Conservation (phyloP, 768 basidiomycete genomes). For the Boletus pseudopeckii region DNA sequence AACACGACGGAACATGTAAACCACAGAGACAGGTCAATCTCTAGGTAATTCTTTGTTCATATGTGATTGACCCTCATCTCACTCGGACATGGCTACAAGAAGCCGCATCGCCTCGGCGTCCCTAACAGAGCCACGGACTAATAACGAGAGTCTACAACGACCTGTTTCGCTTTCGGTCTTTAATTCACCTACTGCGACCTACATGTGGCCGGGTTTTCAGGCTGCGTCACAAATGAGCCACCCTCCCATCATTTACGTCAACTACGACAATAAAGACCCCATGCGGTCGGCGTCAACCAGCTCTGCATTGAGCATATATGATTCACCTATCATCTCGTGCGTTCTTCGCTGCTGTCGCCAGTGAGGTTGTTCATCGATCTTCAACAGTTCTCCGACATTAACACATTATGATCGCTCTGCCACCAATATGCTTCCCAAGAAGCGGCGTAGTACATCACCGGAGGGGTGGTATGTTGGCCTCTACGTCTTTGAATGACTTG, state of each 20-base stretch:
- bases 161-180: conserved; percentile 40
- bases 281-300: conserved; percentile 32
- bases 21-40: conserved; percentile 22
- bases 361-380: conserved; percentile 15
- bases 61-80: conserved; percentile 14
- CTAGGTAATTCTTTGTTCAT: conserved; percentile 23
- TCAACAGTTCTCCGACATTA: conserved; percentile 28
- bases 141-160: conserved; percentile 28
- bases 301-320: conserved; percentile 27
- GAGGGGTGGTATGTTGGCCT: conserved; percentile 24
- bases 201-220: conserved; percentile 45
- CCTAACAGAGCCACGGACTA: conserved; percentile 17
- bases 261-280: conserved; percentile 31
- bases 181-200: conserved; percentile 43
- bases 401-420: conserved; percentile 26
- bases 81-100: conserved; percentile 17
- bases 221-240: conserved; percentile 42
- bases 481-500: neutral
- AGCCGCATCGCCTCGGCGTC: conserved; percentile 23
- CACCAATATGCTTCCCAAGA: conserved; percentile 31
- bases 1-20: conserved; percentile 20
- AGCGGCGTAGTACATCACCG: conserved; percentile 33
- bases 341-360: conserved; percentile 19
- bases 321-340: conserved; percentile 31
- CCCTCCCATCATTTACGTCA: conserved; percentile 39